Conservation (phyloP, 2,329 filamentous ascomycete species). For the Coniochaeta pulveracea region DNA sequence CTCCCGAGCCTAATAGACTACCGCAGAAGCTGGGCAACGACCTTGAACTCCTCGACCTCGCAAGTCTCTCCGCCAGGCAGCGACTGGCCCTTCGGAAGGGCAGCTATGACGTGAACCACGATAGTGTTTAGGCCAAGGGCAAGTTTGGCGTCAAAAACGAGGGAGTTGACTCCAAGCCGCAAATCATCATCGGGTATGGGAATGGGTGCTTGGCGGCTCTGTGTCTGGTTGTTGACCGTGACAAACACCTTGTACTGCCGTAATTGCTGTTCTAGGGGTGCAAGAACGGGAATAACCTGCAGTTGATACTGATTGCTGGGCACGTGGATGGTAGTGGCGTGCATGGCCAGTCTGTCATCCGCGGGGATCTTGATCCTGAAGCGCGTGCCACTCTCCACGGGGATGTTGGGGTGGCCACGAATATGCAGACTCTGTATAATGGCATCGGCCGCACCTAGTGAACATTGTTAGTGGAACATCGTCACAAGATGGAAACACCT, state of each 20-base stretch:
- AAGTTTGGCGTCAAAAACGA: slow-evolving; percentile 66
- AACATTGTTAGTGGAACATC: slow-evolving; percentile 14
- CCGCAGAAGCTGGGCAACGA: slow-evolving; percentile 61
- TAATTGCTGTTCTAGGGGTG: slow-evolving; percentile 45
- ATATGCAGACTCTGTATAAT: slow-evolving; percentile 57
- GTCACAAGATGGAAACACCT: neutral
- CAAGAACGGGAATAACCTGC: slow-evolving; percentile 57
- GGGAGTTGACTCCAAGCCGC: slow-evolving; percentile 35
- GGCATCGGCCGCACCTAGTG: slow-evolving; percentile 43
- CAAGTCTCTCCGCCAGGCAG: slow-evolving; percentile 47
- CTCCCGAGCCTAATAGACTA: slow-evolving; percentile 15
- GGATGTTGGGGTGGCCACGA: slow-evolving; percentile 56
- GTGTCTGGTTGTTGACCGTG: slow-evolving; percentile 53
- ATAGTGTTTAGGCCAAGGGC: slow-evolving; percentile 65
- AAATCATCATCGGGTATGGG: slow-evolving; percentile 44
- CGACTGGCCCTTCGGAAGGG: slow-evolving; percentile 49
- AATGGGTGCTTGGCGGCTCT: slow-evolving; percentile 30
- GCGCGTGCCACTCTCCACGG: slow-evolving; percentile 37
- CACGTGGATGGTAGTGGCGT: slow-evolving; percentile 62
- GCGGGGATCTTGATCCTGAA: slow-evolving; percentile 55
- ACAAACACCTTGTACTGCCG: slow-evolving; percentile 72
- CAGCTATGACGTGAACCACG: slow-evolving; percentile 67
- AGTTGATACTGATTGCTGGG: slow-evolving; percentile 57
- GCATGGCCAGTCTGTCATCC: slow-evolving; percentile 52
- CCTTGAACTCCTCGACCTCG: slow-evolving; percentile 68